Base-by-base conservation (phyloP, 2,329 filamentous ascomycete genomes). In the Nemania serpens region DNA sequence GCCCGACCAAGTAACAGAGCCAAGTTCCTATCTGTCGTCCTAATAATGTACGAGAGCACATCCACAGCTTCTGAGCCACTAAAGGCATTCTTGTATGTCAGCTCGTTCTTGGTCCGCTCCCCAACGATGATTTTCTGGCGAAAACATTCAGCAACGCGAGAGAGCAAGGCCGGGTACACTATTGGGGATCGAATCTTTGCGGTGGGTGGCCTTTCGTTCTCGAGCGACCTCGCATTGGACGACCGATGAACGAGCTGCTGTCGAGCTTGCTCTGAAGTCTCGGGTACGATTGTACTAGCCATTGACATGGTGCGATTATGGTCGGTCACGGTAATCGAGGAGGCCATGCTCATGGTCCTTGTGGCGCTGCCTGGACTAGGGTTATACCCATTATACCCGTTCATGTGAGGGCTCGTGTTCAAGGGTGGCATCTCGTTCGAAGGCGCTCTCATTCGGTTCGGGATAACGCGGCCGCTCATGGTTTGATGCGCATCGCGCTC, bases 71-170 rank as follows among this genome's bases (percentile, higher is more conserved):
- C 95, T 22, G 91, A 90, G 68, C 95, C 95, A 63, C 92, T 96
- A 75, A 99, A 99, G 2, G 94, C 91, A 76, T 95, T 97, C 75
- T 97, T 96, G 80, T 99, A 99, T 2, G 94, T 93, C 63, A 99
- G 81, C 58, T 94, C 94, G 81, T 99, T 97, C 82, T 99, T 99
- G 66, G 92, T 93, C 64, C 93, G 88, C 71, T 98, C 95, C 55
- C 90, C 88, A 22, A 93, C 84, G 22, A 88, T 85, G 50, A 99
- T 93, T 75, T 94, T 89, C 69, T 96, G 91, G 54, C 91, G 88
- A 77, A 99, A 98, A 57, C 91, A 93, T 70, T 96, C 91, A 43
- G 91, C 93, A 4, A 99, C 95, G 55, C 91, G 88, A n/a, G 95
- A 98, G 18, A 99, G 81, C 48, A 98, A 79, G 37, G 95, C 95